A percentile compares a stretch with the other conserved stretches of the same genome.
phyloP scores from a whole-genome alignment of 306 rosid genomes.

The Quillaja saponaria region DNA sequence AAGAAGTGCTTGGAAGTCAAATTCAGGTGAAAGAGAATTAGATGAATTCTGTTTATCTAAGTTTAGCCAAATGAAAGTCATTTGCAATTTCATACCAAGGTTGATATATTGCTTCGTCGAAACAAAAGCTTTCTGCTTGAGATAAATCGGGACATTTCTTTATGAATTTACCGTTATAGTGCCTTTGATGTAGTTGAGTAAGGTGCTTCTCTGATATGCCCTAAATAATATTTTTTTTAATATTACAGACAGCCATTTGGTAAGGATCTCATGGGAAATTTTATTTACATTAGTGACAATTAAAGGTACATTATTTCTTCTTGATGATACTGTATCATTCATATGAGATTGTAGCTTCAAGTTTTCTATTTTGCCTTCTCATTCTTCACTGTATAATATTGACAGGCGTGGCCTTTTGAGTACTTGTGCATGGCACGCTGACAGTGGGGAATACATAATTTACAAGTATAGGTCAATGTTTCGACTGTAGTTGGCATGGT shows the following conservation, averaged over 20 bases:
- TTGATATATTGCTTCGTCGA: background rate
- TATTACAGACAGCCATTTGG: background rate
- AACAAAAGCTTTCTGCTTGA: background rate
- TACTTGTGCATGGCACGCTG: no score
- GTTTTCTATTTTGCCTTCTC: no score
- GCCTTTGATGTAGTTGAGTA: constrained; percentile 7
- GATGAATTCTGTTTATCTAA: constrained; percentile 10
- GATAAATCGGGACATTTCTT: background rate
- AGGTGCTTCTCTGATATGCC: background rate
- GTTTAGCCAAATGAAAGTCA: background rate
- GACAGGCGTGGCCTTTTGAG: no score
- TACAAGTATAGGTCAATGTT: no score
- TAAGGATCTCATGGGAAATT: background rate
- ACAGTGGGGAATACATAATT: no score
- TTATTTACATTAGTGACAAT: constrained; percentile 6
- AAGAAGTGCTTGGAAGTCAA: constrained; percentile 55
- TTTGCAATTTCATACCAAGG: background rate
- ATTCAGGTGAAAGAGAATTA: constrained; percentile 31
- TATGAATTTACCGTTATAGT: constrained; percentile 8
- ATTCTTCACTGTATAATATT: no score
- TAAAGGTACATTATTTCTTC: background rate
- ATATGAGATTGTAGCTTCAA: background rate
- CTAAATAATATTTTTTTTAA: background rate
- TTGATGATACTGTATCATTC: background rate
- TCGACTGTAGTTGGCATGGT: no score